Base-by-base conservation (phyloP, 768 basidiomycete species). In the Leccinum aurantiacum region DNA sequence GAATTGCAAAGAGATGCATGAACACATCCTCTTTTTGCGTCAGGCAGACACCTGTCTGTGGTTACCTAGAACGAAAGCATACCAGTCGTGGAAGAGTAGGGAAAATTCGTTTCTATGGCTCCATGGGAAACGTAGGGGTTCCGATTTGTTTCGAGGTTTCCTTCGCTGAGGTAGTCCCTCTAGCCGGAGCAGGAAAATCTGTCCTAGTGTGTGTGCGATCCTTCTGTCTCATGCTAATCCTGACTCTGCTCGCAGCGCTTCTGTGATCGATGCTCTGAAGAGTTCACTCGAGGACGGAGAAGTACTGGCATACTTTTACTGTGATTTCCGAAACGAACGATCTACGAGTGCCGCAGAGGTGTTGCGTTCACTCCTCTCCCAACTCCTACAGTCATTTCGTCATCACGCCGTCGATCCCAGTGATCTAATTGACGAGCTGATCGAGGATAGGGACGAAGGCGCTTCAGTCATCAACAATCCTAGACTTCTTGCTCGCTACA, bases 121-220 rank as follows among this genome's bases (percentile, higher is more conserved):
- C 9, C 25, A 57, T 10, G 65, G 66, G 4, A 67, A 68, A 62
- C 29, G 66, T 67, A 50, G 3, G 3, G 15, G 24, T 37, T 13
- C 52, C 0, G 14, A 15, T 3, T 2, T 0, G 2, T 31, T 17
- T 19, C 25, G 19, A 22, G 6, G 2, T 6, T 31, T 25, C 6
- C 0, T 1, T 54, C 31, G 3, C 14, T 52, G 5, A 66, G 0
- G 2, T 15, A 0, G 3, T 14, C 17, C 1, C 41, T 51, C 27
- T 9, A 68, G 66, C 60, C 1, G 66, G 63, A 4, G 63, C 58
- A 0, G 66, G 66, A 3, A 67, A 67, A 24, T 64, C 66, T 3
- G 63, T 67, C 0, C 10, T 67, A 33, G 47, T 58, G 66, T 67
- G 44, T 13, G 60, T 58, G 6, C 6, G 2, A 7, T 0, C n/a